Percentiles rank a stretch among this genome's conserved stretches.
Evolutionary conservation across 2,329 filamentous ascomycete genomes (phyloP).

Genomic region (Cordyceps militaris): DNA sequence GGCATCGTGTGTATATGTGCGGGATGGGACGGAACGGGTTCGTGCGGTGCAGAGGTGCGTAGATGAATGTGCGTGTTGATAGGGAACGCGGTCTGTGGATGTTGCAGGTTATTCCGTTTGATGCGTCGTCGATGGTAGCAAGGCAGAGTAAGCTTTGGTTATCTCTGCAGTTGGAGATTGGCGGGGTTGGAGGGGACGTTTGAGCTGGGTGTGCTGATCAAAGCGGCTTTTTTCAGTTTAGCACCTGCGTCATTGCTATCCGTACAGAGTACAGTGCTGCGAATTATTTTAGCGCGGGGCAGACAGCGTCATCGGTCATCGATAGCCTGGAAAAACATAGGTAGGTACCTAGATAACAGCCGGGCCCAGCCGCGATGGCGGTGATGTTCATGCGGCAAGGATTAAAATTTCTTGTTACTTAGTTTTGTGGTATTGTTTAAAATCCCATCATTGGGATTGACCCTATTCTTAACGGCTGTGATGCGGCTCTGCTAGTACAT

Average conservation of each 20-base stretch:
- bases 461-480: neutral
- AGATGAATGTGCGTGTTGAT: constrained; percentile 9
- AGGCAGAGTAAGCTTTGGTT: neutral
- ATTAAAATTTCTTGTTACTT: too few relatives aligned
- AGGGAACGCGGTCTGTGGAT: neutral
- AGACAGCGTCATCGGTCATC: too few relatives aligned
- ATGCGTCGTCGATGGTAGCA: neutral
- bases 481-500: too few relatives aligned
- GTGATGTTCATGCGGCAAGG: too few relatives aligned
- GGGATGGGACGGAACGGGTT: too few relatives aligned
- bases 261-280: too few relatives aligned
- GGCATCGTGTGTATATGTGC: constrained; percentile 33
- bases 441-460: neutral
- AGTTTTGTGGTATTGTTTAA: neutral
- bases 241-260: too few relatives aligned
- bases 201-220: neutral
- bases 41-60: constrained; percentile 13
- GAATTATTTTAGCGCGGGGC: too few relatives aligned
- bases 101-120: neutral
- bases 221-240: neutral
- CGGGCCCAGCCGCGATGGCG: too few relatives aligned
- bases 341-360: too few relatives aligned
- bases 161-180: neutral
- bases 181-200: constrained; percentile 2
- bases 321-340: too few relatives aligned